These are phyloP conservation scores for Backusella morwellensis DNA, from an alignment of 192 early-diverging fungal species.

Conservation along the genomic window DNA sequence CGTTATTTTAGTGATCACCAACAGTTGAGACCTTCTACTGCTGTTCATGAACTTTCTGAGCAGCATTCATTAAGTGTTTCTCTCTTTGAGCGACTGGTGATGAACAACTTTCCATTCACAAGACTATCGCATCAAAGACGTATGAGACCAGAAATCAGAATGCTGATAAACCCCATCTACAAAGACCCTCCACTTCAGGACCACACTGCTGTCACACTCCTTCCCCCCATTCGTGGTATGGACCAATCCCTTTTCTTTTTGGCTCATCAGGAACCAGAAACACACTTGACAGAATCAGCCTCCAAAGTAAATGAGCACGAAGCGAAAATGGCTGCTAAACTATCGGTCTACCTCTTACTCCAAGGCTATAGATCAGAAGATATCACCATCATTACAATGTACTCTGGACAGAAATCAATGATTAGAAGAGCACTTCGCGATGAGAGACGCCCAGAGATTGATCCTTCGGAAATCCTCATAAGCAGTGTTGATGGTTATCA, in stretches of 20 bases:
- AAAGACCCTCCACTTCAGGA: slow-evolving; percentile 42
- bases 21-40: slow-evolving; percentile 52
- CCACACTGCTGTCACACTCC: slow-evolving; percentile 32
- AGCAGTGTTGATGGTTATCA: slow-evolving; percentile 97
- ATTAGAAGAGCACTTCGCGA: slow-evolving; percentile 37
- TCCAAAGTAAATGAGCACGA: slow-evolving; percentile 50
- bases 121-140: slow-evolving; percentile 49
- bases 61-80: slow-evolving; percentile 46
- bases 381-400: slow-evolving; percentile 59
- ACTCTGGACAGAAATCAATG: slow-evolving; percentile 45
- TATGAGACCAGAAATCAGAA: slow-evolving; percentile 55
- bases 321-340: slow-evolving; percentile 45
- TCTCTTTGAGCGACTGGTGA: slow-evolving; percentile 53
- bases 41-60: slow-evolving; percentile 44
- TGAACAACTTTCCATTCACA: slow-evolving; percentile 40
- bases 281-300: slow-evolving; percentile 38
- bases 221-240: slow-evolving; percentile 46
- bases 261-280: slow-evolving; percentile 44
- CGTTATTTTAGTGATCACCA: slow-evolving; percentile 46
- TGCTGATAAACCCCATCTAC: slow-evolving; percentile 50
- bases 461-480: slow-evolving; percentile 74
- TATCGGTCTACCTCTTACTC: slow-evolving; percentile 47
- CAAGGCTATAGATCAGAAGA: slow-evolving; percentile 48
- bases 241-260: slow-evolving; percentile 50
- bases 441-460: slow-evolving; percentile 12